Evolutionary conservation across 1,284 basidiomycete genomes (phyloP).

Genomic region (Apiotrichum veenhuisii): DNA sequence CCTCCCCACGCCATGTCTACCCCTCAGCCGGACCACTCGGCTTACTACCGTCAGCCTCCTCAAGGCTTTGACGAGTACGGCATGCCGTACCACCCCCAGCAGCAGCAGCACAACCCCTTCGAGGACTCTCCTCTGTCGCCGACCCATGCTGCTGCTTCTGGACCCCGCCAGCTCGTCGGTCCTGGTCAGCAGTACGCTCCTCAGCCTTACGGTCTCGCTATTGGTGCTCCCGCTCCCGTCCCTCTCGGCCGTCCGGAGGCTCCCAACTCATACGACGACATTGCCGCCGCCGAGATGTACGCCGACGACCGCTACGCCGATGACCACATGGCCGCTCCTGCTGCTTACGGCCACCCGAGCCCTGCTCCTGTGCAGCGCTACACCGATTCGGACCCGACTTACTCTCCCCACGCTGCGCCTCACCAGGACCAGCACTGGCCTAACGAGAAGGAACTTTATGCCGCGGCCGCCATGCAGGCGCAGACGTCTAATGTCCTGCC

Average conservation of each 20-base stretch:
- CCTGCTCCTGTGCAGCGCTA: conserved; percentile 3
- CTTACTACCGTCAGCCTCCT: not conserved
- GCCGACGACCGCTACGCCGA: conserved; percentile 23
- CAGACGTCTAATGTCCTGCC: not conserved
- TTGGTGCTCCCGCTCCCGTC: conserved; percentile 26
- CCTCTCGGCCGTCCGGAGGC: conserved; percentile 40
- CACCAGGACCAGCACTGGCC: conserved; percentile 1
- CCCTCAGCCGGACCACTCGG: not conserved
- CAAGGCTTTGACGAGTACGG: not conserved
- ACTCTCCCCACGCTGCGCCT: conserved; percentile 17
- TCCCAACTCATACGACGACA: conserved; percentile 31
- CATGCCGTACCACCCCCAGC: not conserved
- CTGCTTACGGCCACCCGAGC: not conserved
- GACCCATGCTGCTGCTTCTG: conserved; percentile 16
- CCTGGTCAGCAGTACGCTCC: conserved; percentile 20
- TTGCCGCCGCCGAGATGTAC: conserved; percentile 33
- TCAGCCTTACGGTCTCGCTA: not conserved
- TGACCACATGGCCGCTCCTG: conserved; percentile 12
- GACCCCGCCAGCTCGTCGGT: conserved; percentile 36
- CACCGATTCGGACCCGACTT: conserved; percentile 8
- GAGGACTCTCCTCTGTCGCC: conserved; percentile 6
- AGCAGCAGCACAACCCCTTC: conserved; percentile 11
- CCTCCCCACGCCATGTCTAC: not conserved
- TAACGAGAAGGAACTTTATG: not conserved
- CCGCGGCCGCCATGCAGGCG: not conserved